Evolutionary conservation across 2,329 filamentous ascomycete genomes (phyloP).

Genomic region (Alternaria solani): DNA sequence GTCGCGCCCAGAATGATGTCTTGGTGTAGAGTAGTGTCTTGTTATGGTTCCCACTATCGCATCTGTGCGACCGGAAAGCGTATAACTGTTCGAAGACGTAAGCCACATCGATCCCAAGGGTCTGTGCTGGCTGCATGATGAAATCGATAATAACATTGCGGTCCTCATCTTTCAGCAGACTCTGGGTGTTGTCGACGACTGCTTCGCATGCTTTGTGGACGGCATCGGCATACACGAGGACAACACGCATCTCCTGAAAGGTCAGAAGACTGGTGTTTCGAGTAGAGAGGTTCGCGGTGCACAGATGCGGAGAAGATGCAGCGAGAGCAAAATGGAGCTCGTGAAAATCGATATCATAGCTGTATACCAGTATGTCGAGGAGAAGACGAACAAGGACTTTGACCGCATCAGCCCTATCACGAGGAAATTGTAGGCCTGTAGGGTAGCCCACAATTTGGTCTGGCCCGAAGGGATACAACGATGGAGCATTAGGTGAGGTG

Average conservation of each 20-base stretch:
- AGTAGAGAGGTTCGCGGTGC: not conserved
- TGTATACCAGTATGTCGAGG: constrained; percentile 9
- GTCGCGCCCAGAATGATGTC: not conserved
- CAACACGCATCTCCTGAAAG: not conserved
- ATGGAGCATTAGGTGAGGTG: not conserved
- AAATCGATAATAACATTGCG: not conserved
- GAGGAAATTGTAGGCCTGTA: constrained; percentile 2
- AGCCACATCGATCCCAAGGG: constrained; percentile 3
- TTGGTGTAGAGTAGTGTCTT: constrained; percentile 7
- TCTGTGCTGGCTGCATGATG: constrained; percentile 2
- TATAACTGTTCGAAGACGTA: constrained; percentile 11
- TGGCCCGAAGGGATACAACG: not conserved
- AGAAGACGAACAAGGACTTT: not conserved
- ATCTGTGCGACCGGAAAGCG: constrained; percentile 4
- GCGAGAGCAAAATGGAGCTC: not conserved
- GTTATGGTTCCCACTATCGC: not conserved
- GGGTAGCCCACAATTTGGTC: not conserved
- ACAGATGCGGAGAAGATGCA: not conserved
- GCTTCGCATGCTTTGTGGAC: constrained; percentile 1
- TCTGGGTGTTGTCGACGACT: constrained; percentile 1
- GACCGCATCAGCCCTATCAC: not conserved
- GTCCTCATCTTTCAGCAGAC: constrained; percentile 6
- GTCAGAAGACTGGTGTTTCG: not conserved
- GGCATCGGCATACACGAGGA: not conserved
- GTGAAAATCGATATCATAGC: not conserved